Base-by-base conservation (phyloP, 768 basidiomycete species). In the Russula virescens region DNA sequence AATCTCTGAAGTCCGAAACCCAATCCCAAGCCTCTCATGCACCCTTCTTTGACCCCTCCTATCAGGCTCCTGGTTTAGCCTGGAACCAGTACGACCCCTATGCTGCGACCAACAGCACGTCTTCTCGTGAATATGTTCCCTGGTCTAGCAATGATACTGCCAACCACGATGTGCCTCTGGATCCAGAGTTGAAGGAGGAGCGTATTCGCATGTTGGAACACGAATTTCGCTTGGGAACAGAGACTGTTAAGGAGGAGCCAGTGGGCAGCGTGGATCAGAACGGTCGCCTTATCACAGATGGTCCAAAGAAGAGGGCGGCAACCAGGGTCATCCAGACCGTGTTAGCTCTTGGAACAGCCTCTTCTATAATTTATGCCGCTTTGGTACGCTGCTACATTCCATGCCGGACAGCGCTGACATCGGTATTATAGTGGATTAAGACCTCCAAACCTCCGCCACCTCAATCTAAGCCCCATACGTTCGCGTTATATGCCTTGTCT, bases 201-300 rank as follows among this genome's bases (percentile, higher is more conserved):
- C 79, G 87, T 19, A 77, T 88, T 67, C 81, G 85, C 7, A 87
- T 88, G 85, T 78, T 89, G 11, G 83, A 88, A 69, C 79, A 79
- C 19, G 86, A 88, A 64, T 89, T 88, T 48, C 28, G 57, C 21
- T 48, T 70, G 72, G 82, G 3, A 71, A 73, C n/a, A 76, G 78
- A 51, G 64, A 62, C 49, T 64, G 31, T 58, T 63, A 79, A 61
- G 79, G 79, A 81, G 65, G 79, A 78, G 19, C 62, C 81, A 5
- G 72, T 88, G 14, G 87, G 87, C 3, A 82, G 82, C 25, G 81
- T 86, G 6, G 80, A 88, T 67, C 70, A 70, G 23, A 80, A 81
- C 35, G 87, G 87, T 0, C 73, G 75, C 18, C 73, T 88, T 55
- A 80, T 87, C 55, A 88, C 87, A 0, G 77, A 80, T 26, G 85